Base-by-base conservation (phyloP, 2,329 filamentous ascomycete species). In the Knufia petricola region DNA sequence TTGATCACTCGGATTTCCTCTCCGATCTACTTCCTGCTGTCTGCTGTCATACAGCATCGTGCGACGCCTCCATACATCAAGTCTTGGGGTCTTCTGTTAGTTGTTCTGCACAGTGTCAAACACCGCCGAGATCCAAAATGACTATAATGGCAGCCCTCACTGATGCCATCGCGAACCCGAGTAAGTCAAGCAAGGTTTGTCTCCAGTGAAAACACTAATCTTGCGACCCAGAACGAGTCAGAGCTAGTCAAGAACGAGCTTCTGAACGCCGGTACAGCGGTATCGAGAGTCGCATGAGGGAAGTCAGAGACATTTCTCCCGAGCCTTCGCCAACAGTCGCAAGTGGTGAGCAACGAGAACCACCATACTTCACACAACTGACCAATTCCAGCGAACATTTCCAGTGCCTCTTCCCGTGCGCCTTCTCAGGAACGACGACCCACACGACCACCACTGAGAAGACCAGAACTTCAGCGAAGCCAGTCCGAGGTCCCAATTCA, bases 391-490 rank as follows among this genome's bases (percentile, higher is more conserved):
- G 42, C n/a, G 37, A 46, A 23, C 31, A 21, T 23, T 13, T 44
- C 41, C 28, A 15, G 41, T 9, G 41, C 28, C 9, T 31, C 44
- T 47, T 47, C 32, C 8, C 32, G 34, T 17, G 23, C 32, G 13
- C 19, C 32, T 26, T 39, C 32, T 46, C 42, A 17, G 41, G n/a
- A 31, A 21, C 43, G 21, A 17, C 20, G 4, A 13, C 8, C 19
- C n/a, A n/a, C n/a, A 19, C 20, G 28, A 3, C 21, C 21, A 23
- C 21, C 9, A 23, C 24, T 28, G 4, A 13, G 19, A 38, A 3
- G 49, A 17, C 36, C 30, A 17, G 45, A 51, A 49, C 46, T 41
- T 45, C 37, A 46, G 47, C 44, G 46, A 34, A 43, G 53, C 50
- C 24, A 53, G 34, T 50, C 52, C 37, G 43, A 44, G 6, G 20